Evolutionary conservation across 768 basidiomycete species (phyloP), one percentile per base, ranked within the genome.

Genomic region (Pleurotus salmoneostramineus): DNA sequence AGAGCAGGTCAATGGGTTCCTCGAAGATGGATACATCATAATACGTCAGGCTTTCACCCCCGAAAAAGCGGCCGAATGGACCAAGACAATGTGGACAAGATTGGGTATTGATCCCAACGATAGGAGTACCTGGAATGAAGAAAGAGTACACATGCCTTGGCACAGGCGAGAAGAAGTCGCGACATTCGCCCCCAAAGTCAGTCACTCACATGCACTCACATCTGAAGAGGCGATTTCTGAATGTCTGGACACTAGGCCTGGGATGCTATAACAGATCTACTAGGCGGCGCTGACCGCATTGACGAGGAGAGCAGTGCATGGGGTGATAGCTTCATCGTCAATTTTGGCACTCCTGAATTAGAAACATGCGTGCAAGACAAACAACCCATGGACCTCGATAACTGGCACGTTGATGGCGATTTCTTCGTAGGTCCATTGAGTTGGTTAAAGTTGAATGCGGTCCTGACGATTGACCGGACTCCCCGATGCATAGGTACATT

Each of bases 401-500:
- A 85, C 61, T 88, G 85, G 84, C 85, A 87, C 65, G 80, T 83
- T 45, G 81, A 83, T 62, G 83, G 81, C 14, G 81, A 83, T 62
- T 83, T 82, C 64, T 84, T 83, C 66, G 75, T 77, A 62, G 59
- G 75, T 61, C 35, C 47, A 33, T 35, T 17, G 40, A 31, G 57
- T 54, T 34, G 12, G 21, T 17, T 7, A 27, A 21, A 7, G 15
- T 47, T n/a, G n/a, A n/a, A n/a, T n/a, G n/a, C n/a, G n/a, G n/a
- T n/a, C n/a, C n/a, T n/a, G n/a, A n/a, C n/a, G n/a, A n/a, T n/a
- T n/a, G n/a, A n/a, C n/a, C n/a, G n/a, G n/a, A n/a, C n/a, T n/a
- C n/a, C n/a, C n/a, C n/a, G n/a, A n/a, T 6, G 21, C 21, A 27
- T 45, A 80, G 78, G 73, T 81, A 31, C 83, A 83, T 67, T 88